These are phyloP conservation scores for Neonectria magnoliae DNA, from an alignment of 2,329 filamentous ascomycete genomes.

Conservation along the genomic window DNA sequence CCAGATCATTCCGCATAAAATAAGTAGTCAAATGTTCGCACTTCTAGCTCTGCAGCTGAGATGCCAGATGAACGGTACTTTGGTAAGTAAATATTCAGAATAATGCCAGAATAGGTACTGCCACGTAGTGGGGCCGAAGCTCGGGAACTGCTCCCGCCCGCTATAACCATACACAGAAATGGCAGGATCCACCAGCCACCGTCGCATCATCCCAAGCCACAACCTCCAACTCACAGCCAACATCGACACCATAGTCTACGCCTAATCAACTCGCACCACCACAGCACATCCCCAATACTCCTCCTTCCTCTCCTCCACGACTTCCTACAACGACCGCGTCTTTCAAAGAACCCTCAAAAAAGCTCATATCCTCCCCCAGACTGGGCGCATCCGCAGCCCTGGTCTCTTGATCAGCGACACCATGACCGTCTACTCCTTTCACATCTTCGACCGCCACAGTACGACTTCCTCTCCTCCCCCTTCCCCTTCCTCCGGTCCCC, in stretches of 20 bases:
- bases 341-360: not conserved
- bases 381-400: not conserved
- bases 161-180: too few relatives aligned
- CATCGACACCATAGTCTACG: not conserved
- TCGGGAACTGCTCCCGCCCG: not conserved
- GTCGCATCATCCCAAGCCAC: not conserved
- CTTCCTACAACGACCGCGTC: not conserved
- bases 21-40: not conserved
- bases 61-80: too few relatives aligned
- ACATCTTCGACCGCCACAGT: constrained; percentile 99
- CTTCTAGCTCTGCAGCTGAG: not conserved
- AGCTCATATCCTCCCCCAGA: not conserved
- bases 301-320: not conserved
- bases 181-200: not conserved
- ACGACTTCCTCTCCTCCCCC: constrained; percentile 46
- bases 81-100: too few relatives aligned
- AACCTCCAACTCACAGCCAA: not conserved
- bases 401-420: constrained; percentile 39
- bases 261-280: not conserved
- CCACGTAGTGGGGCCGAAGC: not conserved
- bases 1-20: too few relatives aligned
- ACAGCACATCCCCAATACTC: not conserved
- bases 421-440: constrained; percentile 98
- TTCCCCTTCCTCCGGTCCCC: constrained; percentile 16
- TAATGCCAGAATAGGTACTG: too few relatives aligned